A percentile compares a stretch with the other conserved stretches of the same genome.
These are phyloP conservation scores for Mortierella sp. DNA, from an alignment of 371 early-diverging fungal species.

Conservation along the genomic window DNA sequence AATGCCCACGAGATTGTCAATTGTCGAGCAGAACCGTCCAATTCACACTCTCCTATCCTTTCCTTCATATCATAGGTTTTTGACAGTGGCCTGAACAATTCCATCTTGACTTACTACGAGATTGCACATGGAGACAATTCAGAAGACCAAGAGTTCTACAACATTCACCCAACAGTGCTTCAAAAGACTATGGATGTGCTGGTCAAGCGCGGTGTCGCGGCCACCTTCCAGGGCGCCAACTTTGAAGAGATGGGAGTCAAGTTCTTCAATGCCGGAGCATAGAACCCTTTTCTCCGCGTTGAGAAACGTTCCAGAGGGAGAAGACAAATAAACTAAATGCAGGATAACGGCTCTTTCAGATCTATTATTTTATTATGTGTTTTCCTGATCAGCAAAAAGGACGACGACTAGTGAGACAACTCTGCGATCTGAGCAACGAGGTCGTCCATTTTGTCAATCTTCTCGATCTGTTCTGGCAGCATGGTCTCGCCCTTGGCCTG, in stretches of 20 bases:
- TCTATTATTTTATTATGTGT: conserved; percentile 2
- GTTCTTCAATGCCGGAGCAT: conserved; percentile 70
- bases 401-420: conserved; percentile 14
- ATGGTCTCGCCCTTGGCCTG: conserved; percentile 56
- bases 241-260: conserved; percentile 90
- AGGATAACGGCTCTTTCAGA: background rate
- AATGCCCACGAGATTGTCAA: background rate
- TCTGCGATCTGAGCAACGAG: conserved; percentile 55
- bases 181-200: conserved; percentile 83
- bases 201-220: conserved; percentile 84
- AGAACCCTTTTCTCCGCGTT: background rate
- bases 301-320: background rate
- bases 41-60: background rate
- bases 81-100: conserved; percentile 80
- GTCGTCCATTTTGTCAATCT: conserved; percentile 57
- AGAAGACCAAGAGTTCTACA: conserved; percentile 85
- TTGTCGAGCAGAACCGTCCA: background rate
- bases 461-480: conserved; percentile 61
- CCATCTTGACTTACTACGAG: conserved; percentile 88
- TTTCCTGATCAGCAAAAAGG: background rate
- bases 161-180: conserved; percentile 75
- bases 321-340: background rate
- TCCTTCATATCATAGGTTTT: conserved; percentile 62
- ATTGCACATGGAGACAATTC: conserved; percentile 84
- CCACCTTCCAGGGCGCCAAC: conserved; percentile 82